A percentile compares a stretch with the other conserved stretches of the same genome.
Conservation (phyloP, 257 asterid species). For the Solanum pimpinellifolium region DNA sequence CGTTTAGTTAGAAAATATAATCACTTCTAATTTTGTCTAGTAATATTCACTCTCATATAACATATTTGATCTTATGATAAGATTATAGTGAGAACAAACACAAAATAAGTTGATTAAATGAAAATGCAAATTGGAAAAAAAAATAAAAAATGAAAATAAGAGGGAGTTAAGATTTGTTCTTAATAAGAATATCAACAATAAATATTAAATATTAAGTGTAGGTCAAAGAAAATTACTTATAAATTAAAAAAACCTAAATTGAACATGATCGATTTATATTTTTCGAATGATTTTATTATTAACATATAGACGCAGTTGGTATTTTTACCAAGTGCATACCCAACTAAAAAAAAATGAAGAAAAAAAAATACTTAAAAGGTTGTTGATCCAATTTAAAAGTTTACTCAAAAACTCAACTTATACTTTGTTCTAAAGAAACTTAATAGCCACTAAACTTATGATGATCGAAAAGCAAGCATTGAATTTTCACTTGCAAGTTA, state of each 20-base stretch:
- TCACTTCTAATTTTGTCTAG: neutral
- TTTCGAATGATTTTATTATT: too few relatives aligned
- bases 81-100: neutral
- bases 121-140: neutral
- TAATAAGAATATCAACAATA: neutral
- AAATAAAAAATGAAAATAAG: neutral
- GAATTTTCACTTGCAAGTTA: neutral
- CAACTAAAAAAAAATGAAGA: too few relatives aligned
- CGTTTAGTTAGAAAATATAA: neutral
- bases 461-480: neutral
- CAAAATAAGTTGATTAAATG: neutral
- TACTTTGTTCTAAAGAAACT: too few relatives aligned
- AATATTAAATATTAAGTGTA: neutral
- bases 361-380: too few relatives aligned
- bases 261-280: too few relatives aligned
- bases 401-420: too few relatives aligned
- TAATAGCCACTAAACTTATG: neutral
- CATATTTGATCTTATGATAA: neutral
- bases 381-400: too few relatives aligned
- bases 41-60: neutral
- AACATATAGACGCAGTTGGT: too few relatives aligned
- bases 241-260: too few relatives aligned
- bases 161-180: neutral
- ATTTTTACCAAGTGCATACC: too few relatives aligned
- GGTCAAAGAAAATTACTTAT: neutral